These are phyloP conservation scores for Endoconidiophora laricicola DNA, from an alignment of 2,329 filamentous ascomycete genomes.

Conservation along the genomic window DNA sequence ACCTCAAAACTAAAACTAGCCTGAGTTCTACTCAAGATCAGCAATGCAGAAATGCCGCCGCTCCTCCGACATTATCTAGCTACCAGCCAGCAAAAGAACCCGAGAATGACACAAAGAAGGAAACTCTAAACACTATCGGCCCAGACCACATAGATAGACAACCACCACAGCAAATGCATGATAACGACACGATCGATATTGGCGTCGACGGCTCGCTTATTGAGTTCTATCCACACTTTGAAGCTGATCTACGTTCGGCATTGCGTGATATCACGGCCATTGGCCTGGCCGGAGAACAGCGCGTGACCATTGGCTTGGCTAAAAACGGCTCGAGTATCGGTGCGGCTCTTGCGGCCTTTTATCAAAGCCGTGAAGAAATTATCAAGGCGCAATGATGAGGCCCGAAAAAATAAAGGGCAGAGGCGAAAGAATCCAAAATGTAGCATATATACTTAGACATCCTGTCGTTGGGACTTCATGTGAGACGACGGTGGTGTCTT, in stretches of 20 bases:
- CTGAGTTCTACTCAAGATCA: too few species aligned
- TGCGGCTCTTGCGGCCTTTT: conserved; percentile 48
- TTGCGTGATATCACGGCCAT: conserved; percentile 45
- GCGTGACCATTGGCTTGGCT: conserved; percentile 51
- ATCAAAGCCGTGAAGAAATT: conserved; percentile 1
- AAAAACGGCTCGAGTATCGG: conserved; percentile 60
- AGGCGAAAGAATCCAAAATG: too few species aligned
- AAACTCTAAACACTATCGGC: too few species aligned
- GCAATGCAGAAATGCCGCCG: background rate
- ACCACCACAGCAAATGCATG: conserved; percentile 13
- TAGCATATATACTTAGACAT: too few species aligned
- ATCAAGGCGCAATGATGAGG: background rate
- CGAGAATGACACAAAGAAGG: too few species aligned
- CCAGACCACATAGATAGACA: background rate
- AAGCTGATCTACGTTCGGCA: conserved; percentile 46
- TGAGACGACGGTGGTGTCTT: too few species aligned
- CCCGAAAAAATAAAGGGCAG: background rate
- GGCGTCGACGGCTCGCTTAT: conserved; percentile 57
- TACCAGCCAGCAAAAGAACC: background rate
- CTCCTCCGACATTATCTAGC: background rate
- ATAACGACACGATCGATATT: conserved; percentile 39
- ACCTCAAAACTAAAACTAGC: too few species aligned
- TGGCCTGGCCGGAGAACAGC: conserved; percentile 42
- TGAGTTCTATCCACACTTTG: conserved; percentile 56
- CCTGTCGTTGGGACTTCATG: too few species aligned